Evolutionary conservation across 805 yeast species (phyloP).

Genomic region (Saccharomycopsis babjevae): DNA sequence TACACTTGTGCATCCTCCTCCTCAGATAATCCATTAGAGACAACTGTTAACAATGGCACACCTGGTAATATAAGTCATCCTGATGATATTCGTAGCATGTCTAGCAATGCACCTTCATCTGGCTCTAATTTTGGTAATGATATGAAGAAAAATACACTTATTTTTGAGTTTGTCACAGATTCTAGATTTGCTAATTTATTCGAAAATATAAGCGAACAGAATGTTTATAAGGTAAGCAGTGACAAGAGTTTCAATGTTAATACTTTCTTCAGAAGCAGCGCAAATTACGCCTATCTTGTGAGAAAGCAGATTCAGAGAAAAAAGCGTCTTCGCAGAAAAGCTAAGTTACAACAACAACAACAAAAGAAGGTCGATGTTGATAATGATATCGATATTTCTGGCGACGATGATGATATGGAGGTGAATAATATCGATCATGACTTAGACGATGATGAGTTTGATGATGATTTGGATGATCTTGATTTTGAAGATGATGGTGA

Average conservation of each 20-base stretch:
- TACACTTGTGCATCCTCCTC: neutral
- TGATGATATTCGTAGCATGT: conserved; percentile 9
- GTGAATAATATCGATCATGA: conserved; percentile 2
- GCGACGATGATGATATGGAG: conserved; percentile 9
- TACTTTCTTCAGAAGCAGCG: conserved; percentile 10
- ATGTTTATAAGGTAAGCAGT: conserved; percentile 19
- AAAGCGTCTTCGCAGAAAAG: neutral
- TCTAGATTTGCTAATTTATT: conserved; percentile 32
- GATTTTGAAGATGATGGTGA: conserved; percentile 9
- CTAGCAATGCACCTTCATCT: neutral
- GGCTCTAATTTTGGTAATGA: conserved; percentile 1
- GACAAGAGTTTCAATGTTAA: conserved; percentile 11
- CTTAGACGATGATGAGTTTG: conserved; percentile 8
- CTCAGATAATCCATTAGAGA: conserved; percentile 17
- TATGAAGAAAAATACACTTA: conserved; percentile 9
- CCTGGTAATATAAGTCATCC: conserved; percentile 7
- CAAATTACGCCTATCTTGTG: conserved; percentile 11
- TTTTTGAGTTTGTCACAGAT: conserved; percentile 26
- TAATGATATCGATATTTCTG: neutral
- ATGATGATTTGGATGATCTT: conserved; percentile 12
- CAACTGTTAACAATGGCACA: neutral
- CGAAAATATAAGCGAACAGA: conserved; percentile 28
- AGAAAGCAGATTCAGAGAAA: neutral
- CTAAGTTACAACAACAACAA: neutral
- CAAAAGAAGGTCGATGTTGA: neutral